phyloP scores from a whole-genome alignment of 371 early-diverging fungal genomes.

The Mortierella sp. region DNA sequence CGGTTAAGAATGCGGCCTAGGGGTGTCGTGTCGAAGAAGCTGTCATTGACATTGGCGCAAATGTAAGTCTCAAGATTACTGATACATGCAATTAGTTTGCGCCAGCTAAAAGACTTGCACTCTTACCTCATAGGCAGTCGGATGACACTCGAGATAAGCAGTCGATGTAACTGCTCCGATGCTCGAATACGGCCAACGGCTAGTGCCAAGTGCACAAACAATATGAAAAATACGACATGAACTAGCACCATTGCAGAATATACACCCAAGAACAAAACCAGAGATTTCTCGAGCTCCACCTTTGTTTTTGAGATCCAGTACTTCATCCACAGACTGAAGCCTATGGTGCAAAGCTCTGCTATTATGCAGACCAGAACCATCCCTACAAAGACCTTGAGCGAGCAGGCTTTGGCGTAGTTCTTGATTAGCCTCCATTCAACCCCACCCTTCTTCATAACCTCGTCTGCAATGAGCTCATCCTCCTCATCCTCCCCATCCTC shows the following conservation, averaged over 20 bases:
- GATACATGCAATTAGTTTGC: not conserved
- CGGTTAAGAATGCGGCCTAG: conserved; percentile 84
- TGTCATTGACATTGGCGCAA: conserved; percentile 14
- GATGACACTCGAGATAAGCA: conserved; percentile 57
- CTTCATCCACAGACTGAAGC: conserved; percentile 73
- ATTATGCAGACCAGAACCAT: conserved; percentile 4
- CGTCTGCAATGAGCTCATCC: conserved; percentile 45
- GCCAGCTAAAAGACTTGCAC: not conserved
- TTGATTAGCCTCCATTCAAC: conserved; percentile 42
- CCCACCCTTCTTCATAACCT: conserved; percentile 53
- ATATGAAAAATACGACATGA: conserved; percentile 73
- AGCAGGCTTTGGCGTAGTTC: conserved; percentile 37
- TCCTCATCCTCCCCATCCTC: conserved; percentile 36
- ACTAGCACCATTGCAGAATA: conserved; percentile 53
- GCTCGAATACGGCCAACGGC: conserved; percentile 76
- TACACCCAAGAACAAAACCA: conserved; percentile 30
- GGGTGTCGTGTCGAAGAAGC: conserved; percentile 89
- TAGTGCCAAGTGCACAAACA: conserved; percentile 79
- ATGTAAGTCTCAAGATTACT: not conserved
- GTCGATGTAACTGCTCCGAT: conserved; percentile 68
- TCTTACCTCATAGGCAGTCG: conserved; percentile 42
- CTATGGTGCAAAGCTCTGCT: conserved; percentile 16
- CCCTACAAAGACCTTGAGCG: not conserved
- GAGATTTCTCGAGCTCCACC: conserved; percentile 28
- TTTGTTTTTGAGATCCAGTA: conserved; percentile 67